A percentile compares a stretch with the other conserved stretches of the same genome.
phyloP scores from a whole-genome alignment of 352 stramenopile genomes.

The Globisporangium echinulatum region DNA sequence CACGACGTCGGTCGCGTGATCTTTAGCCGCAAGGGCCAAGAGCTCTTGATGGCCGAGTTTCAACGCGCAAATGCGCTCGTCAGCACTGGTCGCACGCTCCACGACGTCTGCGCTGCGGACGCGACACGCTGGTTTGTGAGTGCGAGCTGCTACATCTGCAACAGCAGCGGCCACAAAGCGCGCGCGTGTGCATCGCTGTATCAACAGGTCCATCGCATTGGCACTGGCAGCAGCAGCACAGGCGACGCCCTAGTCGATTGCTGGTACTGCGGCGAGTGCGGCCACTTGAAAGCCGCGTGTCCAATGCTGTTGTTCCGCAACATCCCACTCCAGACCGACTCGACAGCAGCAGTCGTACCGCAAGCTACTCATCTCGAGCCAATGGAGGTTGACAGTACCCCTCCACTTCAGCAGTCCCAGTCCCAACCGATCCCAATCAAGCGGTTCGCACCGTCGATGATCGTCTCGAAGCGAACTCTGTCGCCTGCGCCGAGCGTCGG shows the following conservation, averaged over 20 bases:
- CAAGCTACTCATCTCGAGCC: no score
- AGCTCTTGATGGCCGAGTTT: conserved; percentile 56
- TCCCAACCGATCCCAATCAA: conserved; percentile 5
- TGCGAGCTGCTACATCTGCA: conserved; percentile 66
- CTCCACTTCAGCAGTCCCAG: no score
- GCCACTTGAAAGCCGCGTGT: conserved; percentile 70
- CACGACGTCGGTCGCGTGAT: conserved; percentile 78
- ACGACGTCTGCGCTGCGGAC: conserved; percentile 46
- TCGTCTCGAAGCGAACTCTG: conserved; percentile 12
- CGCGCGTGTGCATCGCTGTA: conserved; percentile 46
- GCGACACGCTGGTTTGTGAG: conserved; percentile 38
- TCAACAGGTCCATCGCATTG: background rate
- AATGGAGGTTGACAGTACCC: no score
- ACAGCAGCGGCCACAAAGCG: conserved; percentile 34
- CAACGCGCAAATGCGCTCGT: conserved; percentile 49
- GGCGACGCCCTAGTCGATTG: conserved; percentile 38
- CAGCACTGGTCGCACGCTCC: conserved; percentile 31
- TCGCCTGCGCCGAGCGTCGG: conserved; percentile 15
- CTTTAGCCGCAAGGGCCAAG: conserved; percentile 63
- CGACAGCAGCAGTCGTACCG: background rate
- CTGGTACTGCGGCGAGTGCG: conserved; percentile 73
- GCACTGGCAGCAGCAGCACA: background rate
- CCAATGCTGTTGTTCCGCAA: conserved; percentile 57
- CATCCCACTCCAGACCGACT: conserved; percentile 30
- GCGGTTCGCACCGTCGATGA: conserved; percentile 12